phyloP scores from a whole-genome alignment of 257 asterid species.

The Solanum dulcamara region DNA sequence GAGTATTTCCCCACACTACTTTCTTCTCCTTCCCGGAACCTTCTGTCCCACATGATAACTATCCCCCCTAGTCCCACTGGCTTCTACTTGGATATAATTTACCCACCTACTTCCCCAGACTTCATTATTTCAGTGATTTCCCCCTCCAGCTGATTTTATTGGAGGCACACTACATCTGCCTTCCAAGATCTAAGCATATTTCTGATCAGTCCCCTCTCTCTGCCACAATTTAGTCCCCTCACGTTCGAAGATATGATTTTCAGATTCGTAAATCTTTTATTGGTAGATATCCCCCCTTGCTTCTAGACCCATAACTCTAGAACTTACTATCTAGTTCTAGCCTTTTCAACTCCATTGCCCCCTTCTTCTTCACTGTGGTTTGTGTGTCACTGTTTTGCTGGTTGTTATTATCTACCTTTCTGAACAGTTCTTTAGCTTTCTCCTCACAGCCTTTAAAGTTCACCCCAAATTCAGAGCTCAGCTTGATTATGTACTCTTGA shows the following conservation, averaged over 20 bases:
- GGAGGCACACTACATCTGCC: neutral
- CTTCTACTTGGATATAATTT: neutral
- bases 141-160: neutral
- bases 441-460: neutral
- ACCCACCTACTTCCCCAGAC: neutral
- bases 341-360: neutral
- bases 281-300: neutral
- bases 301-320: neutral
- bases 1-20: neutral
- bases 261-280: neutral
- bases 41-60: neutral
- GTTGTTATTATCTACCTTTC: neutral
- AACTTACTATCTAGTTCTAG: neutral
- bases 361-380: neutral
- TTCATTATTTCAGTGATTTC: neutral
- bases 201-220: neutral
- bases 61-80: neutral
- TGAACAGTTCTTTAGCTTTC: neutral
- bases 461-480: neutral
- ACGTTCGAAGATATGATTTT: neutral
- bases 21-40: neutral
- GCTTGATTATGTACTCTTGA: neutral
- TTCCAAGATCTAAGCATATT: neutral
- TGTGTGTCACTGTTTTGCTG: neutral
- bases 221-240: neutral